Conservation (phyloP, 1,284 basidiomycete genomes). For the Ustilago xerochloae region DNA sequence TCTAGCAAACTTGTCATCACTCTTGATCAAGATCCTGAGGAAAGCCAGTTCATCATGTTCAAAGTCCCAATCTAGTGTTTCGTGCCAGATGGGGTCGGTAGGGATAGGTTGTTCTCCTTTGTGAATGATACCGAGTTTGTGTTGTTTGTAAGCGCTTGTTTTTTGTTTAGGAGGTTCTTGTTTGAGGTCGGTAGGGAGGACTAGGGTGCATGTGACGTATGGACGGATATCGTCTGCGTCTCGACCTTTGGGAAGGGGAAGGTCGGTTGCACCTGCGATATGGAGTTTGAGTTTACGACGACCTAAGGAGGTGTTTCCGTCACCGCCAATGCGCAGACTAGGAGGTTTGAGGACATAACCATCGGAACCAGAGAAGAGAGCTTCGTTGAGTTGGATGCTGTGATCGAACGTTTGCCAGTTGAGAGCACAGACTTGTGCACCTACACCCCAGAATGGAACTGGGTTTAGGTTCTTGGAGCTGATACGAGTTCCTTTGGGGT, state of each 20-base stretch:
- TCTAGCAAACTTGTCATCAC: slow-evolving; percentile 56
- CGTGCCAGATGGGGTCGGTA: slow-evolving; percentile 56
- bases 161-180: slow-evolving; percentile 53
- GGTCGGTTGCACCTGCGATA: slow-evolving; percentile 58
- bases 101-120: slow-evolving; percentile 51
- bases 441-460: slow-evolving; percentile 72
- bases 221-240: slow-evolving; percentile 56
- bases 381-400: slow-evolving; percentile 73
- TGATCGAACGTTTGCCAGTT: slow-evolving; percentile 74
- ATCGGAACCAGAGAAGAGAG: slow-evolving; percentile 74
- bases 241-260: slow-evolving; percentile 49
- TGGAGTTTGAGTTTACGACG: slow-evolving; percentile 42
- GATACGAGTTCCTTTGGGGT: slow-evolving; percentile 75
- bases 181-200: slow-evolving; percentile 39
- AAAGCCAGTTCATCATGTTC: slow-evolving; percentile 57
- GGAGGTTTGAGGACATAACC: slow-evolving; percentile 75
- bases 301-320: slow-evolving; percentile 49
- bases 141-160: slow-evolving; percentile 54
- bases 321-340: slow-evolving; percentile 52
- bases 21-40: slow-evolving; percentile 58
- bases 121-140: slow-evolving; percentile 52
- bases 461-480: slow-evolving; percentile 56
- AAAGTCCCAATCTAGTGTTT: slow-evolving; percentile 56
- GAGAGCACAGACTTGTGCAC: slow-evolving; percentile 75
- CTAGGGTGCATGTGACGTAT: slow-evolving; percentile 61